Percentiles rank a stretch among this genome's conserved stretches.
These are phyloP conservation scores for Wickerhamiella dianesei DNA, from an alignment of 805 yeast genomes.

Conservation along the genomic window DNA sequence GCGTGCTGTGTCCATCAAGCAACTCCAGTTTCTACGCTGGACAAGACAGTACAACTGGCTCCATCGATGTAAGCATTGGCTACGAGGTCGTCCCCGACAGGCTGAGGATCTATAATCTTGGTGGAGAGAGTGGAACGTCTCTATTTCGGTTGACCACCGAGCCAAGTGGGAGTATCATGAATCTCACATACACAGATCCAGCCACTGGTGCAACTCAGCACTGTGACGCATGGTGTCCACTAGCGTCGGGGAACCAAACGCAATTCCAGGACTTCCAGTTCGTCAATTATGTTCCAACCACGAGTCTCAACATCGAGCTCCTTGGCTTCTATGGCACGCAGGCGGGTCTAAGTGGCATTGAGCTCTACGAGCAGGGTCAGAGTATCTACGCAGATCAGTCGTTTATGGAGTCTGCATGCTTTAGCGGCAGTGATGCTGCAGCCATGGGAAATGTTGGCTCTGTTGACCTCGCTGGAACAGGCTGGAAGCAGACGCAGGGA, in stretches of 20 bases:
- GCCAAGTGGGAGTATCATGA: constrained; percentile 85
- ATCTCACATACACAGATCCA: constrained; percentile 74
- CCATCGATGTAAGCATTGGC: constrained; percentile 14
- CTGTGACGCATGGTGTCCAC: constrained; percentile 89
- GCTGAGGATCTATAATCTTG: constrained; percentile 55
- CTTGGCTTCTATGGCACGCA: constrained; percentile 53
- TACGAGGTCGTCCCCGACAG: constrained; percentile 46
- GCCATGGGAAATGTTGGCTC: background rate
- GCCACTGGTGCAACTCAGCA: constrained; percentile 36
- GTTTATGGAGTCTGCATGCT: constrained; percentile 35
- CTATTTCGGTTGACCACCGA: constrained; percentile 58
- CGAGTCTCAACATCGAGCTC: constrained; percentile 49
- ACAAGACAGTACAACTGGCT: constrained; percentile 11
- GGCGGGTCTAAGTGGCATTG: constrained; percentile 61
- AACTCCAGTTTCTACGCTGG: constrained; percentile 13
- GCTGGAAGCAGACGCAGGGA: background rate
- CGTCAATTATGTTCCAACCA: constrained; percentile 49
- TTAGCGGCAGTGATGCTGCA: constrained; percentile 26
- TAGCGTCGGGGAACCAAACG: constrained; percentile 29
- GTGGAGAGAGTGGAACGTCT: constrained; percentile 33
- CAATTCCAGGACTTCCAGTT: constrained; percentile 69
- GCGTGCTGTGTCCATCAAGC: constrained; percentile 44
- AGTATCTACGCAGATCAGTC: constrained; percentile 62
- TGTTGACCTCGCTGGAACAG: background rate
- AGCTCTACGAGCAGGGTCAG: constrained; percentile 46